A percentile compares a stretch with the other conserved stretches of the same genome.
phyloP scores from a whole-genome alignment of 2,329 filamentous ascomycete genomes.

The Lasiodiplodia sp. region DNA sequence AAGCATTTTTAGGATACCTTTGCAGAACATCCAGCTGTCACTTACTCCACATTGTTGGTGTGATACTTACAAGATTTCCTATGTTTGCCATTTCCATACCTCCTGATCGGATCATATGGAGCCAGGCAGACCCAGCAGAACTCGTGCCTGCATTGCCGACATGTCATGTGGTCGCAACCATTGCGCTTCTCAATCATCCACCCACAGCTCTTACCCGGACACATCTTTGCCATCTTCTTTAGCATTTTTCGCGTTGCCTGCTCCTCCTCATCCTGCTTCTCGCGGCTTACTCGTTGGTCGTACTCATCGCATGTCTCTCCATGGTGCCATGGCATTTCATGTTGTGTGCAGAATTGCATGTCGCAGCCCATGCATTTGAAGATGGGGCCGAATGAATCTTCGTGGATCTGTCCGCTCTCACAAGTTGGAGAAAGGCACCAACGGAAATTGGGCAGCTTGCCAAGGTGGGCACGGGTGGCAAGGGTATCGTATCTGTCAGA shows the following conservation, averaged over 20 bases:
- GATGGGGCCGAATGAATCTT: constrained; percentile 50
- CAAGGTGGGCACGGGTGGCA: constrained; percentile 53
- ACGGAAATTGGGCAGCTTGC: constrained; percentile 55
- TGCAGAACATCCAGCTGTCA: no score
- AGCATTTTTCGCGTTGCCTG: constrained; percentile 42
- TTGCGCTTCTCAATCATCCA: constrained; percentile 49
- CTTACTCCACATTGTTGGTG: constrained; percentile 6
- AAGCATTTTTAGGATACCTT: not conserved
- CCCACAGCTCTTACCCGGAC: constrained; percentile 46
- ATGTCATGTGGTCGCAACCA: constrained; percentile 53
- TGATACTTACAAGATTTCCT: constrained; percentile 33
- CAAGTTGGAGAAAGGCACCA: constrained; percentile 63
- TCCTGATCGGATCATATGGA: constrained; percentile 37
- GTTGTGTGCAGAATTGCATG: constrained; percentile 46
- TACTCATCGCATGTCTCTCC: constrained; percentile 51
- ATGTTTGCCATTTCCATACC: constrained; percentile 37
- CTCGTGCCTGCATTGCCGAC: constrained; percentile 46
- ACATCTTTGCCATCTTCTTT: constrained; percentile 45
- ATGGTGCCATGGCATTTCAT: constrained; percentile 48
- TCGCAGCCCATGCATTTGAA: constrained; percentile 49
- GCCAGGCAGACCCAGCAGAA: constrained; percentile 52
- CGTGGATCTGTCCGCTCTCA: constrained; percentile 61
- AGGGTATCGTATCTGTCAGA: constrained; percentile 50
- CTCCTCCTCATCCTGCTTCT: constrained; percentile 40
- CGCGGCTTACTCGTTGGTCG: constrained; percentile 43